Conservation (phyloP, 768 basidiomycete genomes). For the Tylopilus felleus region DNA sequence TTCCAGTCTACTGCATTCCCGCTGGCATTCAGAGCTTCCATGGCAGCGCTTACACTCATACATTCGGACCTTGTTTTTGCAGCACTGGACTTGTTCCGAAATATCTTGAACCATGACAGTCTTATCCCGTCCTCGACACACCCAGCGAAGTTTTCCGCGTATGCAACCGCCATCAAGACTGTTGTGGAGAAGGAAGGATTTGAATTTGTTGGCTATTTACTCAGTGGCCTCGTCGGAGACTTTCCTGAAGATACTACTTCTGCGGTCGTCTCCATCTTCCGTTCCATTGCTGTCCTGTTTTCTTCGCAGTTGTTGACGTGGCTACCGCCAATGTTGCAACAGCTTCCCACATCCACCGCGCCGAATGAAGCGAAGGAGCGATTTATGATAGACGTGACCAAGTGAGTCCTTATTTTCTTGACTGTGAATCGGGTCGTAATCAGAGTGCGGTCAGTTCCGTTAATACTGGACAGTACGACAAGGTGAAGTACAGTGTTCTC, state of each 20-base stretch:
- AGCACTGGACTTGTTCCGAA: constrained; percentile 75
- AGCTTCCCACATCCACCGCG: constrained; percentile 57
- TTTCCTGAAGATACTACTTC: constrained; percentile 85
- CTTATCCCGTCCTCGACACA: constrained; percentile 47
- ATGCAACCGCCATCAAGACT: constrained; percentile 57
- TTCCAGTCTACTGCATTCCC: constrained; percentile 79
- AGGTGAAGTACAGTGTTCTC: constrained; percentile 77
- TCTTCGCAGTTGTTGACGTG: constrained; percentile 65
- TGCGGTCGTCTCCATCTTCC: constrained; percentile 72
- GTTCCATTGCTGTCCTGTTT: constrained; percentile 65
- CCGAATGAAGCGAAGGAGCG: constrained; percentile 64
- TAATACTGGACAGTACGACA: constrained; percentile 63
- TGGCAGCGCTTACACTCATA: constrained; percentile 79
- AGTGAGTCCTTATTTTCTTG: constrained; percentile 45
- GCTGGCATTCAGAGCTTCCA: constrained; percentile 67
- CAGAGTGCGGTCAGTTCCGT: constrained; percentile 49
- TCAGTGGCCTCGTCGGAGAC: constrained; percentile 78
- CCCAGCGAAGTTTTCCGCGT: constrained; percentile 60
- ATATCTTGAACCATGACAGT: constrained; percentile 72
- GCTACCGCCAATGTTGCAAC: constrained; percentile 69
- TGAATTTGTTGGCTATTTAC: constrained; percentile 61
- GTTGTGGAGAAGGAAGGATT: constrained; percentile 71
- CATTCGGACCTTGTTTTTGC: constrained; percentile 80
- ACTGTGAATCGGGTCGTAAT: constrained; percentile 1
- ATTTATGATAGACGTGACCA: constrained; percentile 72